Base-by-base conservation (phyloP, 805 yeast genomes). In the Sugiyamaella qingdaonensis region DNA sequence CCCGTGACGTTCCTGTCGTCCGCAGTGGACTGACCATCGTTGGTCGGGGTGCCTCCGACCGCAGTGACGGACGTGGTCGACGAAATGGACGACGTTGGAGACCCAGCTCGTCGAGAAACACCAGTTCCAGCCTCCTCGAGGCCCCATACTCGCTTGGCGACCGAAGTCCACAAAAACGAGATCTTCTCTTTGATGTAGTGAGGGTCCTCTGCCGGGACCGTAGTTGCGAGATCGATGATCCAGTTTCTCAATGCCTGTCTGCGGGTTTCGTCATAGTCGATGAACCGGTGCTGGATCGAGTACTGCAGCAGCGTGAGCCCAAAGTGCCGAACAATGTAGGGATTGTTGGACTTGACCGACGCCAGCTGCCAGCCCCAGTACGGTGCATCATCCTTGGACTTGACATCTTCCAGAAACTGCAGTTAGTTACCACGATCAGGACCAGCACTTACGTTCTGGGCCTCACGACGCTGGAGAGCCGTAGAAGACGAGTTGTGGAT, bases 61-160 rank as follows among this genome's bases (percentile, higher is more conserved):
- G 46, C 46, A 24, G 46, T 42, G 32, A 19, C 33, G 19, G 58
- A 29, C 5, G 43, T 39, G 24, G 2, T 39, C 13, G 43, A 39
- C 4, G 43, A 39, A 14, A 39, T 42, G 21, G 43, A 39, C 19
- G 43, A 39, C 5, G 43, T 16, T 16, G 43, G 43, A 16, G 43
- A 39, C 7, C 43, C 43, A 16, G 19, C 13, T 16, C 43, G 3
- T 2, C 33, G 46, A 9, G 46, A 14, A 11, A 4, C n/a, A 13
- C n/a, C 31, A 10, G 33, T 4, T 14, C 13, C 36, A 9, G 41
- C 34, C 21, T 45, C 39, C 52, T 63, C 66, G 9, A 80, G 74
- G 14, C 97, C 97, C 99, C 99, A 94, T 31, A 83, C 78, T 53
- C 96, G 77, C 64, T 94, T 94, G 10, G 96, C 95, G 7, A 94